These are phyloP conservation scores for Carpediemonas membranifera DNA, from an alignment of 78 protist genomes.

Conservation along the genomic window DNA sequence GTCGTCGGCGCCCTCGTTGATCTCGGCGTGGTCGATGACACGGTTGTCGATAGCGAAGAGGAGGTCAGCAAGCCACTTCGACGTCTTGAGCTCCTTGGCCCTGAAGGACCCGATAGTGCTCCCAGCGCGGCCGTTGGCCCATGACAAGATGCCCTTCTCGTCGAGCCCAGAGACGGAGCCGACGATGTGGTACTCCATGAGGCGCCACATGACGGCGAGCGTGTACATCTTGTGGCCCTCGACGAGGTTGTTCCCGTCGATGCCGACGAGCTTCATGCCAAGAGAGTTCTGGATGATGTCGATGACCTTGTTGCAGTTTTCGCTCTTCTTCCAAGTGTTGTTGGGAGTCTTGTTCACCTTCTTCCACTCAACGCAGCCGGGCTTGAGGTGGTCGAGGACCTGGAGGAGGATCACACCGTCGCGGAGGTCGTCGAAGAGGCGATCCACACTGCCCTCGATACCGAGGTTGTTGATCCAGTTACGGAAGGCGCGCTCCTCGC, in stretches of 20 bases:
- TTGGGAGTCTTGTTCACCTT: conserved; percentile 40
- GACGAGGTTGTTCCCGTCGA: conserved; percentile 46
- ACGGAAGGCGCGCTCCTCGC: conserved; percentile 53
- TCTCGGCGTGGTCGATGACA: conserved; percentile 2
- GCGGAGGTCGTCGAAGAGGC: conserved; percentile 62
- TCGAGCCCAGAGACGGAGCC: background rate
- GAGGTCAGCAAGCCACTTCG: background rate
- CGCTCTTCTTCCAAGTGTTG: conserved; percentile 21
- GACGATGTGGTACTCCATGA: conserved; percentile 18
- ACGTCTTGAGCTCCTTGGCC: background rate
- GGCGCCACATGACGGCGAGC: conserved; percentile 28
- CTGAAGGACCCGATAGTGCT: background rate
- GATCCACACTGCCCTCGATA: conserved; percentile 56
- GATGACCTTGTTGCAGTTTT: conserved; percentile 42
- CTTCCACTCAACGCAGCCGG: conserved; percentile 31
- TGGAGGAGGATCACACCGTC: conserved; percentile 72
- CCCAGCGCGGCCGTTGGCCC: background rate
- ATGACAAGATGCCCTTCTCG: background rate
- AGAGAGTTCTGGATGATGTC: conserved; percentile 42
- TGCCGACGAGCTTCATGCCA: conserved; percentile 47
- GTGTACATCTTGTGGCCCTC: conserved; percentile 40
- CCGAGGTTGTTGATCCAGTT: conserved; percentile 85
- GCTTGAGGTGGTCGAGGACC: conserved; percentile 63
- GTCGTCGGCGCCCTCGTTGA: background rate
- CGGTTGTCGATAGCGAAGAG: conserved; percentile 9